Percentiles rank a stretch among this genome's conserved stretches.
Evolutionary conservation across 2,329 filamentous ascomycete species (phyloP).

Genomic region (Claviceps sp.): DNA sequence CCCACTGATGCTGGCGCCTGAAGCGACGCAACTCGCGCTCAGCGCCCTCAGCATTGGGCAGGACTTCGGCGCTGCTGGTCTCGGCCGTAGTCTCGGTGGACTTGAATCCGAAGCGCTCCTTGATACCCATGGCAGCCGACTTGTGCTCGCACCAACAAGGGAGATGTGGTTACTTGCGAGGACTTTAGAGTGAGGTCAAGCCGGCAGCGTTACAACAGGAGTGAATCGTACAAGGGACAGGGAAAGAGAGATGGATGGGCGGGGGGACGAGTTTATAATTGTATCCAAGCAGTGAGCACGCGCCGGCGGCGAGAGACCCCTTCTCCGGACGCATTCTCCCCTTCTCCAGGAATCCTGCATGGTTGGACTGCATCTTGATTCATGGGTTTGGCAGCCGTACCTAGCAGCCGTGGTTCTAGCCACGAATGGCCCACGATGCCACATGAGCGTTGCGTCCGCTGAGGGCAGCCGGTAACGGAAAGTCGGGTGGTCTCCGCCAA

Average conservation of each 20-base stretch:
- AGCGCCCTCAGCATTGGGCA: conserved; percentile 8
- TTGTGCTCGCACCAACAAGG: not conserved
- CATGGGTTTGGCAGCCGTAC: not conserved
- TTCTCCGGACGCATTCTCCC: not conserved
- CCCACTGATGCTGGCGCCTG: conserved; percentile 38
- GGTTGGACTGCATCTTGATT: not conserved
- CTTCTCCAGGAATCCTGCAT: not conserved
- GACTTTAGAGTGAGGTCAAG: not conserved
- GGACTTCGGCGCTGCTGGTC: conserved; percentile 10
- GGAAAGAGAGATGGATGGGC: not conserved
- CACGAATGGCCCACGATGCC: no score
- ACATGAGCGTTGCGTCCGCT: not conserved
- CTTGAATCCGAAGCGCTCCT: conserved; percentile 10
- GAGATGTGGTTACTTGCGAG: not conserved
- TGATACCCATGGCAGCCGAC: conserved; percentile 11
- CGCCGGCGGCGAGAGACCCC: not conserved
- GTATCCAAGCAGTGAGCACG: not conserved
- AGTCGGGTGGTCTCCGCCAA: not conserved
- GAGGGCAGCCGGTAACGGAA: not conserved
- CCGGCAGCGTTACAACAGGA: not conserved
- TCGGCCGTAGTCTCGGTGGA: conserved; percentile 7
- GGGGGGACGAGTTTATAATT: conserved; percentile 5
- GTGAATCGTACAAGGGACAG: not conserved
- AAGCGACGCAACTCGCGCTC: conserved; percentile 26
- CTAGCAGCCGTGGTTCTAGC: no score